Conservation (phyloP, 306 rosid genomes). For the Styphnolobium japonicum region DNA sequence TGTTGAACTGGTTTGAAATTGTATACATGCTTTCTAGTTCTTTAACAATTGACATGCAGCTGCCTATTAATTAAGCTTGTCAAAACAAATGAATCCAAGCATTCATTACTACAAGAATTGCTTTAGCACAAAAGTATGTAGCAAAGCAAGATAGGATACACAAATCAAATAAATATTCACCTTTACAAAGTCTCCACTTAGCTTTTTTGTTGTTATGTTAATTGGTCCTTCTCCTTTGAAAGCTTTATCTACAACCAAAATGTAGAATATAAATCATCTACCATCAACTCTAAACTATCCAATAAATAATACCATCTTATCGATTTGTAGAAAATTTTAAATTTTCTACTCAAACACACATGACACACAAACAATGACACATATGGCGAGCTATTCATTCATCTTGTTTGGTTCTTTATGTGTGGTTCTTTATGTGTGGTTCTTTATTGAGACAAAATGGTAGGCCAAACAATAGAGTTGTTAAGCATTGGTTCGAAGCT, state of each 20-base stretch:
- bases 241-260: conserved; percentile 54
- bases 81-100: no score
- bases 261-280: background rate
- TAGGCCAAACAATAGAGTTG: no score
- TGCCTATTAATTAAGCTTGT: no score
- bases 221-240: conserved; percentile 70
- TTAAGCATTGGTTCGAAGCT: no score
- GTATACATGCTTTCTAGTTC: no score
- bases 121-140: no score
- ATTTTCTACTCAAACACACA: background rate
- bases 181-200: conserved; percentile 84
- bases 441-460: no score
- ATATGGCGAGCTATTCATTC: background rate
- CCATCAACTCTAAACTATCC: background rate
- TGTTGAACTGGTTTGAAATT: no score
- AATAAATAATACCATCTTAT: background rate
- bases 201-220: conserved; percentile 67
- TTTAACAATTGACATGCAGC: no score
- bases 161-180: conserved; percentile 34
- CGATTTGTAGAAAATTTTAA: background rate
- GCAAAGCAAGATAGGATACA: background rate
- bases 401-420: background rate
- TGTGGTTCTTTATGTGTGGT: no score
- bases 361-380: background rate
- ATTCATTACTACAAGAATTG: no score